Percentiles rank a stretch among this genome's conserved stretches.
Conservation (phyloP, 306 rosid genomes). For the Glycine latifolia region DNA sequence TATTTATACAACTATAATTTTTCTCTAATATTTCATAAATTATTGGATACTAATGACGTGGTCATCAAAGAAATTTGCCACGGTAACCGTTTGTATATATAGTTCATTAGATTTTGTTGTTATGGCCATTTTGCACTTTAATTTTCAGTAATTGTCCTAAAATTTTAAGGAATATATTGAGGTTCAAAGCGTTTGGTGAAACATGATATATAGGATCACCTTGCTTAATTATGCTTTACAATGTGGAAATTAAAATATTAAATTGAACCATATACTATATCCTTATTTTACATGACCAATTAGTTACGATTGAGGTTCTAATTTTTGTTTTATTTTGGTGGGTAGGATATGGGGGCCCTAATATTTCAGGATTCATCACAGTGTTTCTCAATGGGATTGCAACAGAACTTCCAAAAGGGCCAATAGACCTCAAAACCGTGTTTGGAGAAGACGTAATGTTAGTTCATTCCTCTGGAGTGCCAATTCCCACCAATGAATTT, state of each 20-base stretch:
- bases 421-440: conserved; percentile 67
- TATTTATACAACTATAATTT: background rate
- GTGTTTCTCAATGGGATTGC: conserved; percentile 87
- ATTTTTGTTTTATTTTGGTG: background rate
- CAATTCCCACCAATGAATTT: conserved; percentile 71
- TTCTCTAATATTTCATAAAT: background rate
- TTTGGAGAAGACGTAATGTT: conserved; percentile 74
- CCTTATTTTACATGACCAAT: background rate
- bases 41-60: background rate
- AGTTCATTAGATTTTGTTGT: background rate
- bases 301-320: conserved; percentile 6
- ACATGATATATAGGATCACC: background rate
- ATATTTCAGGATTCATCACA: conserved; percentile 61
- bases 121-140: background rate
- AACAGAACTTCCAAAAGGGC: conserved; percentile 77
- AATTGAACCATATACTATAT: background rate
- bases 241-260: background rate
- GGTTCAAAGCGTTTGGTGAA: conserved; percentile 7
- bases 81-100: background rate
- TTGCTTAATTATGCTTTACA: conserved; percentile 2
- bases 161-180: background rate
- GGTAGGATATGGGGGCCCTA: conserved; percentile 28
- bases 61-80: conserved; percentile 6
- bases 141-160: conserved; percentile 26
- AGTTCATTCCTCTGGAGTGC: conserved; percentile 84